These are phyloP conservation scores for Crotalaria pallida DNA, from an alignment of 306 rosid species.

Conservation along the genomic window DNA sequence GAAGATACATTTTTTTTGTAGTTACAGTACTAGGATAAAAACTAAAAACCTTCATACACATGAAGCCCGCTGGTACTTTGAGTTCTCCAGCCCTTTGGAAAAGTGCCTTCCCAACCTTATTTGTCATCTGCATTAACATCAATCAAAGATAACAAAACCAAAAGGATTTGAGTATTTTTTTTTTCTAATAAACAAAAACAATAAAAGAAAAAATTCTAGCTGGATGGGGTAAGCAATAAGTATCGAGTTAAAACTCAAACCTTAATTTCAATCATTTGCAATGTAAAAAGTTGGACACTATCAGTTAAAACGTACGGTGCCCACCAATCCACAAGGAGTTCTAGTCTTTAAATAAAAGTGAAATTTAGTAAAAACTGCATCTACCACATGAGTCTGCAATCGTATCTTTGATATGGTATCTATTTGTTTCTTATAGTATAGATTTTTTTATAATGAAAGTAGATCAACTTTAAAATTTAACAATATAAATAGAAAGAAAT, in stretches of 20 bases:
- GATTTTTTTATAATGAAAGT: neutral
- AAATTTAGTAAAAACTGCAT: neutral
- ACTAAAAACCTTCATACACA: constrained; percentile 76
- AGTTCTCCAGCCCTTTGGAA: constrained; percentile 83
- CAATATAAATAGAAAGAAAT: neutral
- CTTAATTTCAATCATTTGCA: neutral
- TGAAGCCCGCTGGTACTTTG: constrained; percentile 70
- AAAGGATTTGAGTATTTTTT: too few species aligned
- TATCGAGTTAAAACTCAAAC: neutral
- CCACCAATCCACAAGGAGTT: neutral
- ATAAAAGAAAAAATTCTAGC: too few species aligned
- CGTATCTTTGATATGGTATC: neutral
- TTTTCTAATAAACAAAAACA: neutral
- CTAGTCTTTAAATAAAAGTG: neutral
- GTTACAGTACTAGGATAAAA: neutral
- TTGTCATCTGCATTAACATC: constrained; percentile 67
- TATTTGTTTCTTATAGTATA: neutral
- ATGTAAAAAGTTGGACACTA: neutral
- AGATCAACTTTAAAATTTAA: neutral
- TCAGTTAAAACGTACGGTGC: neutral
- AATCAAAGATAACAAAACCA: neutral
- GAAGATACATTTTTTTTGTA: neutral
- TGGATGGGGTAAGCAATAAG: too few species aligned
- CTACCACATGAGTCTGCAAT: too few species aligned
- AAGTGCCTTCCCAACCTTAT: constrained; percentile 67